Percentiles rank a stretch among this genome's conserved stretches.
Evolutionary conservation across 371 early-diverging fungal genomes (phyloP).

Genomic region (Parasitella parasitica): DNA sequence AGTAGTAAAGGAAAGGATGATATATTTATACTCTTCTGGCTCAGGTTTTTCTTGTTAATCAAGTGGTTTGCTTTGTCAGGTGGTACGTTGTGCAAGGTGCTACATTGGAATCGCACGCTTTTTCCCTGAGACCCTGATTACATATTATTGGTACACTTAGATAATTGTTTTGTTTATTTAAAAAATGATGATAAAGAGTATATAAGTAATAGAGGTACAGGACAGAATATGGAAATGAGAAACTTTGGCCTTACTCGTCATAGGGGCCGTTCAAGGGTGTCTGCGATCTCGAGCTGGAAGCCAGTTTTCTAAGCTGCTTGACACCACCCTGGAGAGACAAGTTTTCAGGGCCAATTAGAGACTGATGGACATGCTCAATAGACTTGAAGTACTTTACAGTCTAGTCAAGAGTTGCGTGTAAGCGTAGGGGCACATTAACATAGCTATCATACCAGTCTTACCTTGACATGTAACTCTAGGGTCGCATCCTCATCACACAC

Average conservation of each 20-base stretch:
- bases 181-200: background rate
- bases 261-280: slow-evolving; percentile 33
- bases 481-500: slow-evolving; percentile 91
- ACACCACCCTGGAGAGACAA: slow-evolving; percentile 71
- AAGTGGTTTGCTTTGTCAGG: slow-evolving; percentile 14
- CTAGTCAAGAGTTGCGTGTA: too few species aligned
- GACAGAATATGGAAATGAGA: background rate
- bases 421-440: too few species aligned
- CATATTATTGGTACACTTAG: background rate
- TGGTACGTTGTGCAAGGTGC: slow-evolving; percentile 12
- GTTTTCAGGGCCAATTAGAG: slow-evolving; percentile 79
- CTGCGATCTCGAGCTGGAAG: slow-evolving; percentile 18
- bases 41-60: background rate
- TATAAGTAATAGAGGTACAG: background rate
- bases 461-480: slow-evolving; percentile 81
- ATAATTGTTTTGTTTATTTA: background rate
- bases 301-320: slow-evolving; percentile 22
- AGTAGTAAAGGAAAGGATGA: too few species aligned
- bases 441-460: too few species aligned
- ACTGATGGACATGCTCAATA: slow-evolving; percentile 85
- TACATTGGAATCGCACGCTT: slow-evolving; percentile 11
- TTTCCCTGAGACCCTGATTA: slow-evolving; percentile 26
- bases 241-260: slow-evolving; percentile 9
- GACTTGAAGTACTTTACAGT: slow-evolving; percentile 90
- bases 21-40: background rate